Conservation (phyloP, 371 early-diverging fungal genomes). For the Mortierella sp. region DNA sequence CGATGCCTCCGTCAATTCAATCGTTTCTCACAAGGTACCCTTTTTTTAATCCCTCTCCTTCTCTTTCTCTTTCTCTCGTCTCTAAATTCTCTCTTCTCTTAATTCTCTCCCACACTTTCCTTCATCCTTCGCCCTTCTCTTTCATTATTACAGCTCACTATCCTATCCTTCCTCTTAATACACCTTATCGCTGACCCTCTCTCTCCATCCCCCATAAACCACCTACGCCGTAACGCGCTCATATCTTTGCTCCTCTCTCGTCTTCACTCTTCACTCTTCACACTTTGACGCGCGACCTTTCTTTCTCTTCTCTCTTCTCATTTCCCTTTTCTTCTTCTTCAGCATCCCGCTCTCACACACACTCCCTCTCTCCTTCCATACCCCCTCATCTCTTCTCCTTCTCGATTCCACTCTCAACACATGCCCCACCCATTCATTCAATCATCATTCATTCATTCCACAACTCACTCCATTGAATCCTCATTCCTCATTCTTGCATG, state of each 20-base stretch:
- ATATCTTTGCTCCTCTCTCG: background rate
- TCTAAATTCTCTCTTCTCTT: background rate
- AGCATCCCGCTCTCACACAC: background rate
- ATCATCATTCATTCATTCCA: background rate
- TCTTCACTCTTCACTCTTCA: background rate
- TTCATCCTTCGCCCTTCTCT: background rate
- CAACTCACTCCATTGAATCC: background rate
- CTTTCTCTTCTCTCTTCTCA: background rate
- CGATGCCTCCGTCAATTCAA: background rate
- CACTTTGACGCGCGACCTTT: background rate
- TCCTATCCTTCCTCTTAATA: background rate
- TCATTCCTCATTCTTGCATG: background rate
- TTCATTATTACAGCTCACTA: background rate
- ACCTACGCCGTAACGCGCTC: slow-evolving; percentile 2
- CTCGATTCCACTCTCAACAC: background rate
- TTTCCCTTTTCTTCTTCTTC: background rate
- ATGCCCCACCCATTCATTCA: no score
- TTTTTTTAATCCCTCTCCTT: background rate
- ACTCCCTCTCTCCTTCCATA: background rate
- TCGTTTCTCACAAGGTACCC: background rate
- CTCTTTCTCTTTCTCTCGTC: background rate
- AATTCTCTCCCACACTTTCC: background rate
- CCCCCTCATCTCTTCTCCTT: background rate
- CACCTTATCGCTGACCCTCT: background rate
- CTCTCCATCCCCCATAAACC: background rate